Conservation (phyloP, 257 asterid genomes). For the Henckelia pumila region DNA sequence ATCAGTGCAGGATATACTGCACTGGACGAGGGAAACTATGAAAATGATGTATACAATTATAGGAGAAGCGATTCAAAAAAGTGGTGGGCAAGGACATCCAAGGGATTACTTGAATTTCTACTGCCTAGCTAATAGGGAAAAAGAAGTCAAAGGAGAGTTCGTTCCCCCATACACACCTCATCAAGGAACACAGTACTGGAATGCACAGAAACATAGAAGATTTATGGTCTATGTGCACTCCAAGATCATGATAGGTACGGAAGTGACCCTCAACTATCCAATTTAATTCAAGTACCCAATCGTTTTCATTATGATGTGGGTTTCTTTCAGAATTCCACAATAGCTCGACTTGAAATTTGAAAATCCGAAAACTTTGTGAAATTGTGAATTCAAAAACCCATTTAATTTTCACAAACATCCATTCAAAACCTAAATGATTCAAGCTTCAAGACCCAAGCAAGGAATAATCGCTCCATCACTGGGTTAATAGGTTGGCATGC, state of each 20-base stretch:
- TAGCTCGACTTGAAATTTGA: too few relatives aligned
- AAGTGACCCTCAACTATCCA: background rate
- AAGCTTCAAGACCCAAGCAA: too few relatives aligned
- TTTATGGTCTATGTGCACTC: conserved; percentile 96
- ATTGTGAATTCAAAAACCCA: background rate
- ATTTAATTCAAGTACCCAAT: background rate
- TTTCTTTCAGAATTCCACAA: background rate
- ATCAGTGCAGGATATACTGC: conserved; percentile 67
- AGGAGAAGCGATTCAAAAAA: conserved; percentile 60
- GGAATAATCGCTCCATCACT: background rate
- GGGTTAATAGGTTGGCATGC: background rate
- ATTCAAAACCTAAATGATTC: background rate
- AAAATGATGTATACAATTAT: conserved; percentile 74
- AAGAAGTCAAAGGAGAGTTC: conserved; percentile 68
- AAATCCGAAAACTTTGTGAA: background rate
- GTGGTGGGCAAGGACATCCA: conserved; percentile 55
- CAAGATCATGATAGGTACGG: conserved; percentile 85
- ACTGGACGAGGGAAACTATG: conserved; percentile 85
- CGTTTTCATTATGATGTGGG: too few relatives aligned
- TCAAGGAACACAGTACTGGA: conserved; percentile 58
- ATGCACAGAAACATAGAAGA: conserved; percentile 74
- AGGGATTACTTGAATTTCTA: conserved; percentile 81
- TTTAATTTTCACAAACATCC: background rate
- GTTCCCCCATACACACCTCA: conserved; percentile 81
- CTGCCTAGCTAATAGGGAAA: conserved; percentile 84